These are phyloP conservation scores for Carex cristatella DNA, from an alignment of 176 grass and related monocot species.

Conservation along the genomic window DNA sequence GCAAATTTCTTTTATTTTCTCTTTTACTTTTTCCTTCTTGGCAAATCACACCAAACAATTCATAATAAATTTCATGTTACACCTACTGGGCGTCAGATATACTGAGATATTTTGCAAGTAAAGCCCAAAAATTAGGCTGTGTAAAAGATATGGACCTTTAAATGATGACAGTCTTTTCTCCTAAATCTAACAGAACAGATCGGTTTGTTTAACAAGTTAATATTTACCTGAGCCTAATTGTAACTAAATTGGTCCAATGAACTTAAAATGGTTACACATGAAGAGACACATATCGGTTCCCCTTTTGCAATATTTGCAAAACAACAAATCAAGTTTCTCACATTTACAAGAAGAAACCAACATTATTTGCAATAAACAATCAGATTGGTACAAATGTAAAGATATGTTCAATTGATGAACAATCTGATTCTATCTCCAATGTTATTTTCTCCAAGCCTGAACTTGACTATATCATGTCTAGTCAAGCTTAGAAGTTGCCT, in stretches of 20 bases:
- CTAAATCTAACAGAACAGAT: background rate
- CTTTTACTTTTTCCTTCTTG: background rate
- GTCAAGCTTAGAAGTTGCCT: background rate
- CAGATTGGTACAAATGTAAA: background rate
- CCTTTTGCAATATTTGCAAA: background rate
- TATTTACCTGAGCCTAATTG: background rate
- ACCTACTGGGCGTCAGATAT: background rate
- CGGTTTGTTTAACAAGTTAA: background rate
- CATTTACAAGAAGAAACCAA: background rate
- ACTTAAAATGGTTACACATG: background rate
- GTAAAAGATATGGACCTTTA: background rate
- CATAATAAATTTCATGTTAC: background rate
- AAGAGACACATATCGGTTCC: background rate
- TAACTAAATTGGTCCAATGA: background rate
- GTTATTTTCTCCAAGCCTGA: background rate
- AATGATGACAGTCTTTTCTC: background rate
- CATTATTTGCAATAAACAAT: background rate
- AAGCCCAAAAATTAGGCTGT: background rate
- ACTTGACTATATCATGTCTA: background rate
- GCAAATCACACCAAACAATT: background rate
- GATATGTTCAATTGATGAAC: background rate
- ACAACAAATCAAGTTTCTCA: background rate
- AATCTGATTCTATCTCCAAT: background rate
- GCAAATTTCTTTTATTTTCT: background rate
- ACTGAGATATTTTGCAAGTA: background rate